Evolutionary conservation across 352 stramenopile genomes (phyloP).

Genomic region (Pythium chondricola): DNA sequence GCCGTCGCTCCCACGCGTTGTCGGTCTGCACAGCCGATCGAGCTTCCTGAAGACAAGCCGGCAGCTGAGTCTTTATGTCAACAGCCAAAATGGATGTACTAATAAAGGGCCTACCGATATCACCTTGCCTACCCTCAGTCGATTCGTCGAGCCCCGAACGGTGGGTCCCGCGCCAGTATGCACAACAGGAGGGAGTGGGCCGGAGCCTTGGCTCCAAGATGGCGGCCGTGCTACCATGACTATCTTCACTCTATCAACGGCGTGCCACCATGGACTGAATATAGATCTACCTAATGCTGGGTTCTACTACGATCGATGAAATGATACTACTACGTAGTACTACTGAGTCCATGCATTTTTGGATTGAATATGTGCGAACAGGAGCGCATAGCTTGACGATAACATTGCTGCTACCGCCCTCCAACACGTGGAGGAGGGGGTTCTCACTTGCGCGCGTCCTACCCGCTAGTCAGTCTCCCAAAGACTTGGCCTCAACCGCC

Average conservation of each 20-base stretch:
- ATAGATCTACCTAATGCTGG: no score
- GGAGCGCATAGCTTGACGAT: conserved; percentile 19
- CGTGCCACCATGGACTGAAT: not conserved
- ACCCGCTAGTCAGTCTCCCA: conserved; percentile 52
- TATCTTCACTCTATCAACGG: no score
- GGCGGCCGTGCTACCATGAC: no score
- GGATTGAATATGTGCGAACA: conserved; percentile 13
- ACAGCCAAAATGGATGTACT: not conserved
- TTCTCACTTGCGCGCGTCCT: conserved; percentile 7
- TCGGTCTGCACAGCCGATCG: conserved; percentile 5
- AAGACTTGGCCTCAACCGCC: conserved; percentile 86
- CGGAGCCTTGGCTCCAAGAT: no score
- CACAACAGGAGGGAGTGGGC: no score
- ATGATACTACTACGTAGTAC: not conserved
- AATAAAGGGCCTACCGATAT: conserved; percentile 29
- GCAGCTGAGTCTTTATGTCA: not conserved
- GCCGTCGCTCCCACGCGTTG: not conserved
- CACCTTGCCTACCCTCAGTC: conserved; percentile 44
- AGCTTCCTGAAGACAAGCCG: conserved; percentile 25
- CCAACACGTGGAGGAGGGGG: conserved; percentile 31
- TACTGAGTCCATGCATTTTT: no score
- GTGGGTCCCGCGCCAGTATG: not conserved
- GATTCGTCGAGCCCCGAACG: conserved; percentile 14
- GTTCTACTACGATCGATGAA: not conserved
- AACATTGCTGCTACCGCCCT: conserved; percentile 66